Evolutionary conservation across 164 flowering plant genomes (phyloP).

Genomic region (Annona cherimola): DNA sequence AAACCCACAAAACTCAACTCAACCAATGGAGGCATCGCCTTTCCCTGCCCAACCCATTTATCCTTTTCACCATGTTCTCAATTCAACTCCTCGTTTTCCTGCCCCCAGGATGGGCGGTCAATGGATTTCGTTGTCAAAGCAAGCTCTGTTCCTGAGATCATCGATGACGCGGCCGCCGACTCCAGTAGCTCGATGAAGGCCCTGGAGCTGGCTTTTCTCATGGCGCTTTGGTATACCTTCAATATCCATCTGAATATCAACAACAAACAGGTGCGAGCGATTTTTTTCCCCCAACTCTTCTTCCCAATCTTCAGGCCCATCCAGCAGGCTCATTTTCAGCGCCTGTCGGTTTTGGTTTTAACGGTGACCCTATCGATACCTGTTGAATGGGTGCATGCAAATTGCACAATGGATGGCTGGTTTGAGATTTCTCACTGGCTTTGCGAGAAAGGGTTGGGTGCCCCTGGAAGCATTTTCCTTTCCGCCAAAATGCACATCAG

Average conservation of each 20-base stretch:
- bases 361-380: too few relatives aligned
- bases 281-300: not conserved
- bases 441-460: too few relatives aligned
- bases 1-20: not conserved
- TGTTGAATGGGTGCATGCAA: too few relatives aligned
- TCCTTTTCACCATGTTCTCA: not conserved
- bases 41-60: not conserved
- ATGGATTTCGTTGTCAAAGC: not conserved
- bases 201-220: not conserved
- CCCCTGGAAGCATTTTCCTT: too few relatives aligned
- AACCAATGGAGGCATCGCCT: not conserved
- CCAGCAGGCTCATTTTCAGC: too few relatives aligned
- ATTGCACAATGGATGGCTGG: too few relatives aligned
- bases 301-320: too few relatives aligned
- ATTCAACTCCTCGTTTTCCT: not conserved
- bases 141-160: not conserved
- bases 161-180: not conserved
- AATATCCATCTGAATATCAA: not conserved
- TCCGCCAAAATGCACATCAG: too few relatives aligned
- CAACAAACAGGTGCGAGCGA: not conserved
- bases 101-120: too few relatives aligned
- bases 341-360: too few relatives aligned
- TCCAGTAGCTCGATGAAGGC: not conserved
- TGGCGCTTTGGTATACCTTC: constrained; percentile 1
- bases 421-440: too few relatives aligned